These are phyloP conservation scores for Fraxinus cuspidata DNA, from an alignment of 257 asterid species.

Conservation along the genomic window DNA sequence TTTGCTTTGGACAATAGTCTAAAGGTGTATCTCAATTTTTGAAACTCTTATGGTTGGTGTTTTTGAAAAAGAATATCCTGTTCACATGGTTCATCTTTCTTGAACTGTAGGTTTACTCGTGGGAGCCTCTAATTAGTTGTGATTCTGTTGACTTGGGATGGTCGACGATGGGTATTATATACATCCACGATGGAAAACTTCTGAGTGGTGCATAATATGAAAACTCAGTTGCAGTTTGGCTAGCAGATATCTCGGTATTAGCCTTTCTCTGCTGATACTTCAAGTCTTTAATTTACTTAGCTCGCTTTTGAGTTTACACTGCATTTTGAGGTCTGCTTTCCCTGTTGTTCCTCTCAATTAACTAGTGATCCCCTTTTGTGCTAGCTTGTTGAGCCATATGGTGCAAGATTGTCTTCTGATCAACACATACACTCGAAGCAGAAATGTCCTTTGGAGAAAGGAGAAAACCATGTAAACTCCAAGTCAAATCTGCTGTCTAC, in stretches of 20 bases:
- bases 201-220: constrained; percentile 89
- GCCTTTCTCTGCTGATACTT: constrained; percentile 20
- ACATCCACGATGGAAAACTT: constrained; percentile 86
- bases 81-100: constrained; percentile 26
- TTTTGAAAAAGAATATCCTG: constrained; percentile 12
- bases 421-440: constrained; percentile 49
- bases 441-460: constrained; percentile 50
- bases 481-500: constrained; percentile 55
- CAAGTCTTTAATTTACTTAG: constrained; percentile 2
- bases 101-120: constrained; percentile 77
- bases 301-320: neutral
- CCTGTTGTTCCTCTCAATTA: constrained; percentile 13
- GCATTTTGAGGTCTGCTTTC: constrained; percentile 3
- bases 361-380: constrained; percentile 25
- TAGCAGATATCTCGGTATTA: constrained; percentile 88
- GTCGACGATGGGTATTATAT: constrained; percentile 88
- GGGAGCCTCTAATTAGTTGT: constrained; percentile 92
- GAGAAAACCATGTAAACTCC: constrained; percentile 56
- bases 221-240: constrained; percentile 92
- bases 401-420: constrained; percentile 54
- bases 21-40: constrained; percentile 54
- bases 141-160: constrained; percentile 96
- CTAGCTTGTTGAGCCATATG: constrained; percentile 59
- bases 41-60: constrained; percentile 6
- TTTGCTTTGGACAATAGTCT: constrained; percentile 87